Conservation (phyloP, 345 rosid species). For the Linum lewisii region DNA sequence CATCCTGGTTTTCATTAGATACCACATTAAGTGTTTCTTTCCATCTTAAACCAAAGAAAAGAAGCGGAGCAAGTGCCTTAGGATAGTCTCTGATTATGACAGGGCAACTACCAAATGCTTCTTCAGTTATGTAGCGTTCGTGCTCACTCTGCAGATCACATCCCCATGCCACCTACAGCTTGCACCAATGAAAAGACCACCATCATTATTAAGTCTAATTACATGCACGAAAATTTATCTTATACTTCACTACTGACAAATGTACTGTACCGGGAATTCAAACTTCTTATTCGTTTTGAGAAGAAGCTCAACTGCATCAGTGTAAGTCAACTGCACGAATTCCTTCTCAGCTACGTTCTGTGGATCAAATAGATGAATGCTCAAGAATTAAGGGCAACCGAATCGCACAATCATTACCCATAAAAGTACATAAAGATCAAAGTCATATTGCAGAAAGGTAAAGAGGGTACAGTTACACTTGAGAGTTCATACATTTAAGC, state of each 20-base stretch:
- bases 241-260: not conserved
- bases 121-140: slow-evolving; percentile 92
- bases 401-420: not conserved
- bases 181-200: not conserved
- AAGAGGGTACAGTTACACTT: slow-evolving; percentile 18
- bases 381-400: slow-evolving; percentile 6
- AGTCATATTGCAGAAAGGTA: slow-evolving; percentile 7
- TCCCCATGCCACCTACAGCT: slow-evolving; percentile 86
- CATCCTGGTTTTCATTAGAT: not conserved
- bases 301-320: slow-evolving; percentile 85
- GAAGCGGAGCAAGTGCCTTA: slow-evolving; percentile 35
- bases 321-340: slow-evolving; percentile 76
- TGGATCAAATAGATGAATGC: slow-evolving; percentile 11
- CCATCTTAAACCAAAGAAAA: slow-evolving; percentile 3
- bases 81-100: slow-evolving; percentile 94
- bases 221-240: not conserved
- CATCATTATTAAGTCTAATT: not conserved
- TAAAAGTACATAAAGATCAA: not conserved
- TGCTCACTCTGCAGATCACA: slow-evolving; percentile 97
- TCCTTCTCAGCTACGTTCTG: slow-evolving; percentile 89
- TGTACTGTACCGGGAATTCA: slow-evolving; percentile 67
- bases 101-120: slow-evolving; percentile 76
- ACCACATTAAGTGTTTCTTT: not conserved
- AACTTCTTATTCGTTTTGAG: slow-evolving; percentile 69
- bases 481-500: slow-evolving; percentile 64